phyloP scores from a whole-genome alignment of 1,284 basidiomycete genomes.

The Somion occarium region DNA sequence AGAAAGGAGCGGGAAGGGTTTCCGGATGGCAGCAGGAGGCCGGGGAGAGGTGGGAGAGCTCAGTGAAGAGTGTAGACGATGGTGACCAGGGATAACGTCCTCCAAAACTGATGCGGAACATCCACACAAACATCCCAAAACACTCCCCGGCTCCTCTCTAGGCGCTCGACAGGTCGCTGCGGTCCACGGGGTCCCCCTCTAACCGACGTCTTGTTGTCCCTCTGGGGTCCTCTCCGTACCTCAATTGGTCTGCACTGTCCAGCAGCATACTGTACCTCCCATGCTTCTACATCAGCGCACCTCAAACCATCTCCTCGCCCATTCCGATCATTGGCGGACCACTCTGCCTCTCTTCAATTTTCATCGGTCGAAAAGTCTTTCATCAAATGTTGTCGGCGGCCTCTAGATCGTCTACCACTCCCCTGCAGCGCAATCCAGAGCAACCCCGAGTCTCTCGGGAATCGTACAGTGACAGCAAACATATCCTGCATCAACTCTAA shows the following conservation, averaged over 20 bases:
- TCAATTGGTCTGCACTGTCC: neutral
- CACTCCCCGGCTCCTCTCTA: neutral
- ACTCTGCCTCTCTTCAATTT: too few relatives aligned
- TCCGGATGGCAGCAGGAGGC: slow-evolving; percentile 13
- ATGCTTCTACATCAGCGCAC: too few relatives aligned
- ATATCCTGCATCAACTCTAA: too few relatives aligned
- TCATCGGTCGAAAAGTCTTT: too few relatives aligned
- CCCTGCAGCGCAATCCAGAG: too few relatives aligned
- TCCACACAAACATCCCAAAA: neutral
- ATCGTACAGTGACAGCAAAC: too few relatives aligned
- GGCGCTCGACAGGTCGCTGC: neutral
- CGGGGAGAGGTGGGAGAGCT: slow-evolving; percentile 5
- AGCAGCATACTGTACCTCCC: too few relatives aligned
- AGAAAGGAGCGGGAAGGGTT: slow-evolving; percentile 13
- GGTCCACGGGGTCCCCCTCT: neutral
- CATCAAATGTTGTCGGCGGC: too few relatives aligned
- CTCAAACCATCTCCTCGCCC: too few relatives aligned
- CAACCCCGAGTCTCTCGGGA: too few relatives aligned
- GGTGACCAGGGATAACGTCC: neutral
- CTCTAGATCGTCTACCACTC: too few relatives aligned
- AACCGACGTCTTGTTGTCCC: neutral
- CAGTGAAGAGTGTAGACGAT: neutral
- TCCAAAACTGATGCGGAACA: neutral
- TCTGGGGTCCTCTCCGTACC: neutral
- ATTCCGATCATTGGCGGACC: too few relatives aligned